Conservation (phyloP, 1,284 basidiomycete species). For the Cystobasidium slooffiae region DNA sequence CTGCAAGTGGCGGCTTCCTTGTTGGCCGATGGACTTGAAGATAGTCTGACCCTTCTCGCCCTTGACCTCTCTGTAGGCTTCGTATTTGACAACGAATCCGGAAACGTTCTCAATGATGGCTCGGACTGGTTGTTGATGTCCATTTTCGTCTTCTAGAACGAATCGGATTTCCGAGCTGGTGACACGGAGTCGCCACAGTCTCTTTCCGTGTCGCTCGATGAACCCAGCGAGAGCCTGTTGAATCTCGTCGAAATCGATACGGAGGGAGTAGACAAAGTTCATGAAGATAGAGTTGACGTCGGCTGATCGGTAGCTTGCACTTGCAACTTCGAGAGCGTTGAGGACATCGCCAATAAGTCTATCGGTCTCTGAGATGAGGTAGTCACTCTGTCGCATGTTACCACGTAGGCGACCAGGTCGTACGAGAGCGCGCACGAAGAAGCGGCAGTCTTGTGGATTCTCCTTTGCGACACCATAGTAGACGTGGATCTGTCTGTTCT, state of each 20-base stretch:
- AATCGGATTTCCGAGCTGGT: constrained; percentile 97
- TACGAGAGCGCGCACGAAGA: constrained; percentile 96
- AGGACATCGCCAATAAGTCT: constrained; percentile 91
- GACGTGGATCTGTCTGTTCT: constrained; percentile 91
- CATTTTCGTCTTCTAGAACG: constrained; percentile 87
- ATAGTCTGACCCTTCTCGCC: constrained; percentile 93
- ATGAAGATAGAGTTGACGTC: constrained; percentile 55
- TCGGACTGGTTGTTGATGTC: constrained; percentile 91
- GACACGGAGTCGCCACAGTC: constrained; percentile 96
- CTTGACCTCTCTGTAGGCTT: constrained; percentile 97
- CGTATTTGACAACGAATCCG: constrained; percentile 97
- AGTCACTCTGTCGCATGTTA: constrained; percentile 89
- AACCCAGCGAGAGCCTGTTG: constrained; percentile 94
- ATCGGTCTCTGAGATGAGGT: constrained; percentile 97
- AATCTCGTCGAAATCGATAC: constrained; percentile 93
- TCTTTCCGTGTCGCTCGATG: constrained; percentile 96
- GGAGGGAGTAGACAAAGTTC: constrained; percentile 77
- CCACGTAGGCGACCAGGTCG: constrained; percentile 92
- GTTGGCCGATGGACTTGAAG: constrained; percentile 88
- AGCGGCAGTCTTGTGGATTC: constrained; percentile 94
- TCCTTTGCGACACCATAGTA: constrained; percentile 94
- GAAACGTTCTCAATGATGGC: constrained; percentile 98
- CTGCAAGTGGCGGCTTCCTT: constrained; percentile 89
- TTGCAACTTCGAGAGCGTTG: constrained; percentile 91
- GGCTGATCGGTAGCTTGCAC: constrained; percentile 74